Evolutionary conservation across 2,329 filamentous ascomycete species (phyloP).

Genomic region (Diplodia corticola): DNA sequence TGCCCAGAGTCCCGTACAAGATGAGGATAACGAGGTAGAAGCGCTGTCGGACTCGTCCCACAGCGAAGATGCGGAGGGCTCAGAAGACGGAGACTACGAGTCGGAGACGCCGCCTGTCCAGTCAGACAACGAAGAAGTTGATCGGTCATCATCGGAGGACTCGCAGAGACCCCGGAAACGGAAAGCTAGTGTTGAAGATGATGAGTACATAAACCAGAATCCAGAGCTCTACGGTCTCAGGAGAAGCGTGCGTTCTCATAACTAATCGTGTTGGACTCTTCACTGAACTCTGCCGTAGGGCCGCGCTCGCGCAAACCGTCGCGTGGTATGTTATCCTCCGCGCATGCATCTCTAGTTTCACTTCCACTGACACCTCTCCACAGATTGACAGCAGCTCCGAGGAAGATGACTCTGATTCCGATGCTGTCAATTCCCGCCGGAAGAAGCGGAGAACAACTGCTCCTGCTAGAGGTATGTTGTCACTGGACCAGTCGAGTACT

Average conservation of each 20-base stretch:
- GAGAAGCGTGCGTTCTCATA: slow-evolving; percentile 70
- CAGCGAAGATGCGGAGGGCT: slow-evolving; percentile 52
- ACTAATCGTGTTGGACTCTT: slow-evolving; percentile 22
- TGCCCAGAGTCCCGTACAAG: slow-evolving; percentile 42
- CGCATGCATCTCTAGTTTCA: slow-evolving; percentile 1
- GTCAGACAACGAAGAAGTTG: slow-evolving; percentile 53
- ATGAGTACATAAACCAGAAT: slow-evolving; percentile 84
- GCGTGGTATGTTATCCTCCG: slow-evolving; percentile 52
- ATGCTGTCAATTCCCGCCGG: slow-evolving; percentile 61
- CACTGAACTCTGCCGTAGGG: slow-evolving; percentile 47
- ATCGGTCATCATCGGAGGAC: slow-evolving; percentile 69
- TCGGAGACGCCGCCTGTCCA: slow-evolving; percentile 56
- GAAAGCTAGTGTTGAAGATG: slow-evolving; percentile 64
- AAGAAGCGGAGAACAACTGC: slow-evolving; percentile 70
- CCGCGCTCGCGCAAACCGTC: slow-evolving; percentile 62
- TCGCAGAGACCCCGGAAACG: slow-evolving; percentile 69
- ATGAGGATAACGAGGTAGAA: slow-evolving; percentile 48
- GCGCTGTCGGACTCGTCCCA: slow-evolving; percentile 50
- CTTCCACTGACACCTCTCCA: not conserved
- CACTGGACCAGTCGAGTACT: slow-evolving; percentile 39
- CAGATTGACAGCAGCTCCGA: slow-evolving; percentile 60
- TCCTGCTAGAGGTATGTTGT: slow-evolving; percentile 64
- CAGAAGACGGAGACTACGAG: slow-evolving; percentile 70
- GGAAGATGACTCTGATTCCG: slow-evolving; percentile 72
- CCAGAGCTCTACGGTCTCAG: slow-evolving; percentile 93